phyloP scores from a whole-genome alignment of 1,284 basidiomycete genomes.

The Phellinidium pouzarii region DNA sequence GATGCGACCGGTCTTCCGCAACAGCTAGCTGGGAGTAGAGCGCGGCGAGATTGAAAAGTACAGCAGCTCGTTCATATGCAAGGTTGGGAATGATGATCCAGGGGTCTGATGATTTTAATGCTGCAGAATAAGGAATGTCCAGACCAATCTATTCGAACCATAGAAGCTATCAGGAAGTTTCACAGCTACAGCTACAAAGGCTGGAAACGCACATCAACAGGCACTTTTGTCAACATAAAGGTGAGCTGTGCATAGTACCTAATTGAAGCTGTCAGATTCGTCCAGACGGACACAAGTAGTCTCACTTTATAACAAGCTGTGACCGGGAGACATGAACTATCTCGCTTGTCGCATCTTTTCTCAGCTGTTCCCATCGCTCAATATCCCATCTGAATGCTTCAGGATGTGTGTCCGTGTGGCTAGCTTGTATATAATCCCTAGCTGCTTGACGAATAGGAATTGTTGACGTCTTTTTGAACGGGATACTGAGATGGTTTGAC shows the following conservation, averaged over 20 bases:
- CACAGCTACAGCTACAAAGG: slow-evolving; percentile 6
- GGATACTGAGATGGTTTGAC: slow-evolving; percentile 76
- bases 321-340: slow-evolving; percentile 54
- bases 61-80: slow-evolving; percentile 68
- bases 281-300: slow-evolving; percentile 18
- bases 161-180: slow-evolving; percentile 6
- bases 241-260: slow-evolving; percentile 89
- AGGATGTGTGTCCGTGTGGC: slow-evolving; percentile 75
- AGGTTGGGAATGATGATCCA: slow-evolving; percentile 68
- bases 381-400: slow-evolving; percentile 86
- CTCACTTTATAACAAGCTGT: slow-evolving; percentile 42
- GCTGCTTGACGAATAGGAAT: slow-evolving; percentile 54
- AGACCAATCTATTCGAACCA: slow-evolving; percentile 57
- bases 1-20: slow-evolving; percentile 59
- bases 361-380: slow-evolving; percentile 59
- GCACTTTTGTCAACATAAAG: slow-evolving; percentile 70
- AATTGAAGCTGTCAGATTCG: slow-evolving; percentile 18
- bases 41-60: slow-evolving; percentile 82
- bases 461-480: slow-evolving; percentile 67
- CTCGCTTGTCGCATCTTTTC: slow-evolving; percentile 54
- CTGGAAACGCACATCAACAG: slow-evolving; percentile 49
- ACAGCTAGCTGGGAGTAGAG: slow-evolving; percentile 70
- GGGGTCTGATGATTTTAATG: slow-evolving; percentile 50
- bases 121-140: slow-evolving; percentile 69
- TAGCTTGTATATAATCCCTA: slow-evolving; percentile 60